Evolutionary conservation across 129 eudicot species (phyloP), one percentile per base, ranked within the genome.

Genomic region (Centella asiatica): DNA sequence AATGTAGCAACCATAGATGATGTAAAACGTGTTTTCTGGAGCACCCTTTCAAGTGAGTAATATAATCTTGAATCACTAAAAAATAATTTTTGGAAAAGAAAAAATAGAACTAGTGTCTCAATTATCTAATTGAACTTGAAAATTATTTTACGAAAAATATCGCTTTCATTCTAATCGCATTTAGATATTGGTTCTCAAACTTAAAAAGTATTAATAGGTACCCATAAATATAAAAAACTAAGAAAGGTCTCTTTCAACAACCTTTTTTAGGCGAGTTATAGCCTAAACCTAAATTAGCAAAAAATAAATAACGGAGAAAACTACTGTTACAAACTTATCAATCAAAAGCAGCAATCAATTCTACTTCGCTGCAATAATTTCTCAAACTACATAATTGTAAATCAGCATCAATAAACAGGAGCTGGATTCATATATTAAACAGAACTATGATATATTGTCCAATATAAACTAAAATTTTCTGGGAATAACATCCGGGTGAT

Each of bases 321-420:
- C 59, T 31, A 53, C 59, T 27, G n/a, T 56, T 56, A 15, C 0
- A 32, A 56, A 56, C 62, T 31, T 56, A 56, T 29, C 40, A 56
- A 56, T 32, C 20, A 24, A 19, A 53, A 31, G 44, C 2, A 42
- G 31, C 44, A 34, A 24, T 56, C n/a, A 25, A 31, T n/a, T 56
- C 25, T 55, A 6, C 11, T 28, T 32, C 44, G 8, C 44, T 29
- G 9, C 15, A 15, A 56, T 56, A 8, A 55, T 18, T 56, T 24
- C 0, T 31, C 39, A 32, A 31, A 31, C 26, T n/a, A 2, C 11
- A 32, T 5, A 56, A 42, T n/a, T 14, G 27, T 56, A 56, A 6
- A 31, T 56, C 17, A 56, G 14, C 44, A 56, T 56, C 24, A n/a
- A n/a, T n/a, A n/a, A n/a, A n/a, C n/a, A n/a, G n/a, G n/a, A 29